A percentile compares a stretch with the other conserved stretches of the same genome.
These are phyloP conservation scores for Suhomyces canberraensis DNA, from an alignment of 805 yeast genomes.

Conservation along the genomic window DNA sequence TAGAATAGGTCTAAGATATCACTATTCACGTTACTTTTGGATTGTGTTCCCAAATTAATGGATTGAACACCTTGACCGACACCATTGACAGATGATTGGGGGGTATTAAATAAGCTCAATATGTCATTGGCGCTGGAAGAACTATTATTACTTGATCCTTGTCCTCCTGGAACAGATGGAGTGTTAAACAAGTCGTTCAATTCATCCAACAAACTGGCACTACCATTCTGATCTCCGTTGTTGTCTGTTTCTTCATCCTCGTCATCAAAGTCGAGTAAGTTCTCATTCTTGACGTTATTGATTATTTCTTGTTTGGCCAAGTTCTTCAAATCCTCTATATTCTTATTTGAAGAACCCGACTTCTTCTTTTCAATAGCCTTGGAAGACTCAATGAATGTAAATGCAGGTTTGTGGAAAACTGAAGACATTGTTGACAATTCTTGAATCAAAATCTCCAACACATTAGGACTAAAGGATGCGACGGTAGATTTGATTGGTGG, in stretches of 20 bases:
- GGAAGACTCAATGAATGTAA: conserved; percentile 49
- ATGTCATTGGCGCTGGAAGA: conserved; percentile 39
- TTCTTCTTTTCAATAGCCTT: conserved; percentile 10
- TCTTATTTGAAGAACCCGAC: conserved; percentile 12
- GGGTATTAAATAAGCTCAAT: conserved; percentile 40
- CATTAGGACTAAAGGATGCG: conserved; percentile 63
- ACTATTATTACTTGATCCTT: conserved; percentile 6
- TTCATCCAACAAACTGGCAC: conserved; percentile 58
- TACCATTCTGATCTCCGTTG: conserved; percentile 13
- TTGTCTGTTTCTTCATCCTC: conserved; percentile 36
- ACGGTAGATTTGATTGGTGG: conserved; percentile 75
- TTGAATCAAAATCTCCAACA: conserved; percentile 63
- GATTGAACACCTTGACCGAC: conserved; percentile 2
- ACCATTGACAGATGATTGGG: conserved; percentile 4
- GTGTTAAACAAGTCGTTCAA: conserved; percentile 66
- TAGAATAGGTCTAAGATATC: conserved; percentile 41
- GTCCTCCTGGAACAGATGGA: conserved; percentile 20
- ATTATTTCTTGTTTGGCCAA: conserved; percentile 75
- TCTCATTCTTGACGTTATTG: conserved; percentile 65
- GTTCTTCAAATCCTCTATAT: conserved; percentile 71
- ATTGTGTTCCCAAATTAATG: not conserved
- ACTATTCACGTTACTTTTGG: conserved; percentile 14
- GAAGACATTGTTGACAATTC: conserved; percentile 86
- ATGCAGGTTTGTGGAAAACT: conserved; percentile 81
- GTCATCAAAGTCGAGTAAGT: conserved; percentile 81